A percentile compares a stretch with the other conserved stretches of the same genome.
phyloP scores from a whole-genome alignment of 805 yeast species.

The Blastobotrys mokoenaii region DNA sequence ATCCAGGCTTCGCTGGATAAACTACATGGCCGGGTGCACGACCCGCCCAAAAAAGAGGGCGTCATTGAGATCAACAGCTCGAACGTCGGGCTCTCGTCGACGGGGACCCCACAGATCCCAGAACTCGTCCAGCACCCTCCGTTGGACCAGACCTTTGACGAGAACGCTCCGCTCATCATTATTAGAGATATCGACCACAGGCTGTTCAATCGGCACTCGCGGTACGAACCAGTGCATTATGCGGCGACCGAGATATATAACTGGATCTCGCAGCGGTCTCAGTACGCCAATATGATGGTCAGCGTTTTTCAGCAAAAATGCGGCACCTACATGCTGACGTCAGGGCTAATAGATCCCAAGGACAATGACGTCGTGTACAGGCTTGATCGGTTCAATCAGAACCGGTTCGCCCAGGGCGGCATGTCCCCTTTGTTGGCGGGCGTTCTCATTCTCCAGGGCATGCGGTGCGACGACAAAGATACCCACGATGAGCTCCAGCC shows the following conservation, averaged over 20 bases:
- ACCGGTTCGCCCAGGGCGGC: slow-evolving; percentile 15
- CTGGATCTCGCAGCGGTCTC: slow-evolving; percentile 38
- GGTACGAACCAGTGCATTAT: slow-evolving; percentile 27
- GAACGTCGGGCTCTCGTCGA: neutral
- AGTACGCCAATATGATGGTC: slow-evolving; percentile 37
- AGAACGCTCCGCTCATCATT: slow-evolving; percentile 30
- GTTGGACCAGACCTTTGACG: slow-evolving; percentile 24
- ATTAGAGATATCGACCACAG: slow-evolving; percentile 13
- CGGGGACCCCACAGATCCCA: neutral
- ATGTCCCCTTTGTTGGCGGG: slow-evolving; percentile 10
- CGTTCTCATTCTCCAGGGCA: slow-evolving; percentile 13
- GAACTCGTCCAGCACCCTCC: neutral
- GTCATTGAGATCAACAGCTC: neutral
- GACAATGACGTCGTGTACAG: neutral
- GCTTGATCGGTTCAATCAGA: neutral
- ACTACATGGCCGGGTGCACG: neutral
- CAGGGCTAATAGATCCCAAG: neutral
- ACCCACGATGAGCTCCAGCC: slow-evolving; percentile 42
- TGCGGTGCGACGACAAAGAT: slow-evolving; percentile 43
- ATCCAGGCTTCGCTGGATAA: neutral
- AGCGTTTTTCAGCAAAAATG: slow-evolving; percentile 43
- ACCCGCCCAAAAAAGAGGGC: neutral
- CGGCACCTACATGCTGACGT: slow-evolving; percentile 43
- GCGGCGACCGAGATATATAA: slow-evolving; percentile 38
- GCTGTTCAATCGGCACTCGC: slow-evolving; percentile 18